Percentiles rank a stretch among this genome's conserved stretches.
Conservation (phyloP, 345 rosid species). For the Ceriops decandra region DNA sequence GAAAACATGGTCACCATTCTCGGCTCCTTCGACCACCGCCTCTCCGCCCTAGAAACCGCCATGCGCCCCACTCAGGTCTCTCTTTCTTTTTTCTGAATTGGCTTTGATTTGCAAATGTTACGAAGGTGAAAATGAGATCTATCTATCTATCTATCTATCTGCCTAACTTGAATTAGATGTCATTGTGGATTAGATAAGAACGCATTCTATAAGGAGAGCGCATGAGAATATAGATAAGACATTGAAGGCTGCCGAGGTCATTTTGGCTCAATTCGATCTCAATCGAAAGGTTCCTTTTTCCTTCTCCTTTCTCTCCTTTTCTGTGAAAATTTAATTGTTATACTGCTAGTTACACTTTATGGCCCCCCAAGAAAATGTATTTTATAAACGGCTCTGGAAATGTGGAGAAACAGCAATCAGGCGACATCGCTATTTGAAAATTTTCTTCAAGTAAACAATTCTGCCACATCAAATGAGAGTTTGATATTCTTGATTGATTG, state of each 20-base stretch:
- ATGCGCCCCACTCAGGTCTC: slow-evolving; percentile 95
- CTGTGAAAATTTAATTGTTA: too few relatives aligned
- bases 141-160: background rate
- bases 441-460: too few relatives aligned
- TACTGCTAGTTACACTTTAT: too few relatives aligned
- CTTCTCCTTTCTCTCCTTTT: too few relatives aligned
- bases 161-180: background rate
- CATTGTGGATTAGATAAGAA: slow-evolving; percentile 54
- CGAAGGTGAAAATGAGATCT: too few relatives aligned
- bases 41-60: slow-evolving; percentile 96
- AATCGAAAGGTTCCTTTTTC: slow-evolving; percentile 42
- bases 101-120: too few relatives aligned
- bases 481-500: too few relatives aligned
- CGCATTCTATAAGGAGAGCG: slow-evolving; percentile 82
- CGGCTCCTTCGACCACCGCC: slow-evolving; percentile 86
- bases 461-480: too few relatives aligned
- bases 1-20: slow-evolving; percentile 90
- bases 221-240: slow-evolving; percentile 91
- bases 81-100: background rate
- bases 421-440: too few relatives aligned
- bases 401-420: too few relatives aligned
- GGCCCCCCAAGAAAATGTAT: too few relatives aligned
- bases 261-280: slow-evolving; percentile 72
- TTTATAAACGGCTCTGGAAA: too few relatives aligned
- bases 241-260: slow-evolving; percentile 69